These are phyloP conservation scores for Penicillium coffeae DNA, from an alignment of 495 filamentous ascomycete species.

Conservation along the genomic window DNA sequence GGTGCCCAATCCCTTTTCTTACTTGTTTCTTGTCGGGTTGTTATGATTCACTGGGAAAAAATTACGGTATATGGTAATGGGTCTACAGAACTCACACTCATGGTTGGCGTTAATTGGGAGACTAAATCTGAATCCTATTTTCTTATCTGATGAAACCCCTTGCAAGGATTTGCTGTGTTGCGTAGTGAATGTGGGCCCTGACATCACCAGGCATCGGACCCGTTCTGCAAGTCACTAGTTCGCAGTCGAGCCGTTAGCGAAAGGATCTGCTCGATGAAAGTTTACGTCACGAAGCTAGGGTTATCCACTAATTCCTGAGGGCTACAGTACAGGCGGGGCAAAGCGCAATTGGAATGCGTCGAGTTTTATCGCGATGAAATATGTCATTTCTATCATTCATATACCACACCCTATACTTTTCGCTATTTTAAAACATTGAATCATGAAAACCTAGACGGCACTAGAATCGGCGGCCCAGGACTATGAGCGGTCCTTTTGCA, in stretches of 20 bases:
- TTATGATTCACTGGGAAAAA: too few relatives aligned
- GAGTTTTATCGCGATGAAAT: background rate
- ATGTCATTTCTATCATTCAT: background rate
- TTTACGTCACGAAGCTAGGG: too few relatives aligned
- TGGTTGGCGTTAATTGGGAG: background rate
- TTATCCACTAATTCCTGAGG: too few relatives aligned
- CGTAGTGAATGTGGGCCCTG: conserved; percentile 1
- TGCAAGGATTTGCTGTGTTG: background rate
- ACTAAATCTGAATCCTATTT: background rate
- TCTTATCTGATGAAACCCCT: background rate
- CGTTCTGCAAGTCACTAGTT: background rate
- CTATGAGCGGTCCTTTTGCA: conserved; percentile 44
- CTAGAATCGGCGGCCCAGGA: background rate
- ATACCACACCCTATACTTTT: background rate
- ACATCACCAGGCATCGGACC: conserved; percentile 1
- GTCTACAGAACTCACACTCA: background rate
- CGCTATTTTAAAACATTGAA: conserved; percentile 4
- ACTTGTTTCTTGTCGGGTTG: background rate
- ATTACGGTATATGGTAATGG: background rate
- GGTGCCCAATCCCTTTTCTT: background rate
- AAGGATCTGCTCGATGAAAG: background rate
- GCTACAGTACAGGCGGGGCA: too few relatives aligned
- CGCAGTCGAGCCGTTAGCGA: background rate
- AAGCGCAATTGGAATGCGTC: too few relatives aligned
- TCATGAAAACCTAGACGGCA: background rate